Evolutionary conservation across 140 eudicot species (phyloP).

Genomic region (Ambrosia hybrid): DNA sequence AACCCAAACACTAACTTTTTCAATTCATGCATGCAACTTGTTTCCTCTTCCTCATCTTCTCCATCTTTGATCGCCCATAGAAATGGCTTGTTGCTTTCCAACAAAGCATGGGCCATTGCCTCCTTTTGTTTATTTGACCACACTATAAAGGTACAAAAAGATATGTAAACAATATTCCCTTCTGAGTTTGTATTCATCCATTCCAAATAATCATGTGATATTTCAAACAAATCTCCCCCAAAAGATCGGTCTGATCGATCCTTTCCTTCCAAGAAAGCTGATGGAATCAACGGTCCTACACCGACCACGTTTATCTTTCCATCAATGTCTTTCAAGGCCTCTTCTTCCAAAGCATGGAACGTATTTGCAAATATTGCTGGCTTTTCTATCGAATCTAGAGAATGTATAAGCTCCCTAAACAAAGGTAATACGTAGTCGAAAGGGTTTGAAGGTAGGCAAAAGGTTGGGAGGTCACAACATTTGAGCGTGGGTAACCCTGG

Average conservation of each 20-base stretch:
- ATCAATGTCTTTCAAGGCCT: constrained; percentile 29
- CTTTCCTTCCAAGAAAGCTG: background rate
- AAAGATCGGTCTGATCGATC: background rate
- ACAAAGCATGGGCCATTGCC: too few relatives aligned
- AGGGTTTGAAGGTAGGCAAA: constrained; percentile 27
- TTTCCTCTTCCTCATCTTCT: too few relatives aligned
- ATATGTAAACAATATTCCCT: too few relatives aligned
- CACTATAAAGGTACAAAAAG: too few relatives aligned
- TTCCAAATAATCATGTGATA: background rate
- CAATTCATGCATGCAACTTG: too few relatives aligned
- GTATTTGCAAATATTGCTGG: constrained; percentile 40
- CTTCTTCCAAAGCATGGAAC: constrained; percentile 40
- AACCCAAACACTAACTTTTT: too few relatives aligned
- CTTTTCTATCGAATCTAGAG: constrained; percentile 16
- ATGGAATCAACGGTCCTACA: background rate
- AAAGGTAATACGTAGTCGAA: constrained; percentile 2
- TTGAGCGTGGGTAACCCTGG: constrained; percentile 42
- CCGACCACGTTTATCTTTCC: constrained; percentile 20
- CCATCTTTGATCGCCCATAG: too few relatives aligned
- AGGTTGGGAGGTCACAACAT: constrained; percentile 42
- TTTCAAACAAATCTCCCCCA: background rate
- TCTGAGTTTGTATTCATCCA: too few relatives aligned
- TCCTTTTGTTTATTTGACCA: too few relatives aligned
- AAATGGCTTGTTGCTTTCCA: too few relatives aligned
- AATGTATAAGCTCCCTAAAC: constrained; percentile 34